Evolutionary conservation across 2,329 filamentous ascomycete genomes (phyloP).

Genomic region (Malbranchea cinnamomea): DNA sequence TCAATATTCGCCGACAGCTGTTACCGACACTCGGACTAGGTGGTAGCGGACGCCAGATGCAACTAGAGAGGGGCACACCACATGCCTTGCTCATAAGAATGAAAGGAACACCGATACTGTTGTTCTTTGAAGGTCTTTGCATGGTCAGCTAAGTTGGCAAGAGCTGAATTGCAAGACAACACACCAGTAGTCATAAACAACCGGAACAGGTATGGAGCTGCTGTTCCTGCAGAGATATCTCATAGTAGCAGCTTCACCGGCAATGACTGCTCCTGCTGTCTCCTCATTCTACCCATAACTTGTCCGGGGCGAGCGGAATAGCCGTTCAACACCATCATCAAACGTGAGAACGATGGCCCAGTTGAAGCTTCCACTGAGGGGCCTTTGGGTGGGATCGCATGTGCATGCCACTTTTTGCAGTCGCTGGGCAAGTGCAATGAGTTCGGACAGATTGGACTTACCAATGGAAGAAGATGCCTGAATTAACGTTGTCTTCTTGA

Average conservation of each 20-base stretch:
- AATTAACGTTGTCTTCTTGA: no score
- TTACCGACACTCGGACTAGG: not conserved
- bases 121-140: conserved; percentile 8
- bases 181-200: conserved; percentile 16
- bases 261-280: conserved; percentile 1
- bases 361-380: conserved; percentile 17
- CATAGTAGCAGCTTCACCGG: conserved; percentile 18
- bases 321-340: conserved; percentile 17
- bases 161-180: not conserved
- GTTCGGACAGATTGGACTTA: no score
- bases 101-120: conserved; percentile 18
- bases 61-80: conserved; percentile 13
- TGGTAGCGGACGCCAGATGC: not conserved
- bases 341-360: conserved; percentile 18
- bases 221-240: conserved; percentile 16
- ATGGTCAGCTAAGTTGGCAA: conserved; percentile 1
- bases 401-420: no score
- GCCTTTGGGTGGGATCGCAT: conserved; percentile 13
- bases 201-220: conserved; percentile 19
- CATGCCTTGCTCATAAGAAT: conserved; percentile 21
- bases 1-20: not conserved
- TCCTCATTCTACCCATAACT: conserved; percentile 7
- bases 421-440: no score
- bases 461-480: no score
- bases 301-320: conserved; percentile 15